phyloP scores from a whole-genome alignment of 2,329 filamentous ascomycete genomes.

The Lecanicillium sp. region DNA sequence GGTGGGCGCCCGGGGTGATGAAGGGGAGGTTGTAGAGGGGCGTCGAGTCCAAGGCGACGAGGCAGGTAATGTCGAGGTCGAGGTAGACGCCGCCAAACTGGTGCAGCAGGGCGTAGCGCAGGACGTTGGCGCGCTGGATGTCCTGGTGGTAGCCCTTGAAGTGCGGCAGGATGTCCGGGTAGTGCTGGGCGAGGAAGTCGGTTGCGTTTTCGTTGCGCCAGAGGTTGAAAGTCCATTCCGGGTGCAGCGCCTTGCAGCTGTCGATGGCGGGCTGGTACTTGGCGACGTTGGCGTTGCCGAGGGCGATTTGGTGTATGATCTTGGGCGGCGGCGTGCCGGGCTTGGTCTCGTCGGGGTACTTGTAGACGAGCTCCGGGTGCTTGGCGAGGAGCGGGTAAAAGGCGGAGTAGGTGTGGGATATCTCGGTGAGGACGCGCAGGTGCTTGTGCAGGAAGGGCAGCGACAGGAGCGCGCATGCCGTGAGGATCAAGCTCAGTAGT shows the following conservation, averaged over 20 bases:
- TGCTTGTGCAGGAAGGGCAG: conserved; percentile 7
- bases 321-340: conserved; percentile 2
- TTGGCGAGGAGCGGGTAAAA: conserved; percentile 5
- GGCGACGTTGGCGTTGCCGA: conserved; percentile 34
- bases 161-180: conserved; percentile 15
- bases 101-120: conserved; percentile 16
- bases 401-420: conserved; percentile 7
- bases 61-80: conserved; percentile 16
- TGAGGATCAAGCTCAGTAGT: neutral
- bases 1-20: conserved; percentile 15
- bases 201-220: conserved; percentile 18
- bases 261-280: conserved; percentile 15
- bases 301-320: conserved; percentile 23
- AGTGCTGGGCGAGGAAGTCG: conserved; percentile 13
- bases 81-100: conserved; percentile 17
- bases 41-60: conserved; percentile 12
- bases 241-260: conserved; percentile 13
- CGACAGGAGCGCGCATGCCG: neutral
- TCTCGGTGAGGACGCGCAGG: conserved; percentile 6
- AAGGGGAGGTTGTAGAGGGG: conserved; percentile 13
- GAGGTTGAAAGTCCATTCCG: conserved; percentile 14
- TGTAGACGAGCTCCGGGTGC: conserved; percentile 5
- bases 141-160: conserved; percentile 14
- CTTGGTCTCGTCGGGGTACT: conserved; percentile 1
- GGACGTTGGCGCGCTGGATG: conserved; percentile 16